Conservation (phyloP, 306 rosid species). For the Quillaja saponaria region DNA sequence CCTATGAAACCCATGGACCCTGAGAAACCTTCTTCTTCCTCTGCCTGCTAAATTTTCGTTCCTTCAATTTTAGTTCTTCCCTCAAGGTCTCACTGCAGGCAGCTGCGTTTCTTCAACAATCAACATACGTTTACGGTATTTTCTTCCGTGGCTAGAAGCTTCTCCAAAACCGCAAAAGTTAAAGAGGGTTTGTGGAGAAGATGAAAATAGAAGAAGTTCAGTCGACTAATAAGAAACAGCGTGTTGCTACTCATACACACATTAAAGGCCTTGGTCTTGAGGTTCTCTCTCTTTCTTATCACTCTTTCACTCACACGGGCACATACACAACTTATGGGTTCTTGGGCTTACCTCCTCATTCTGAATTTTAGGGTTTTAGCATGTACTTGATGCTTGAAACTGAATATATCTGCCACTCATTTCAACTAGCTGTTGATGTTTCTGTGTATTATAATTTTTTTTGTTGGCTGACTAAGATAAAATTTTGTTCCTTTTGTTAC, state of each 20-base stretch:
- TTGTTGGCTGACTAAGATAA: too few relatives aligned
- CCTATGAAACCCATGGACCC: too few relatives aligned
- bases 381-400: background rate
- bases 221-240: conserved; percentile 81
- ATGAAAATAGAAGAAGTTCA: conserved; percentile 88
- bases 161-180: background rate
- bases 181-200: conserved; percentile 39
- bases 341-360: background rate
- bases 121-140: background rate
- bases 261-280: conserved; percentile 94
- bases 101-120: too few relatives aligned
- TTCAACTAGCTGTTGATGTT: background rate
- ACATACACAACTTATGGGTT: background rate
- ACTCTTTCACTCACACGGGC: background rate
- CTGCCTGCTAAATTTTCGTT: too few relatives aligned
- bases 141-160: background rate
- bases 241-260: conserved; percentile 64
- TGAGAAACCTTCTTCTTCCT: too few relatives aligned
- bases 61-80: too few relatives aligned
- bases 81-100: too few relatives aligned
- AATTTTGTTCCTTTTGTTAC: too few relatives aligned
- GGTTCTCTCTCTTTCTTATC: conserved; percentile 35
- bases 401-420: background rate
- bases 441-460: background rate
- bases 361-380: conserved; percentile 18